These are phyloP conservation scores for Globisporangium sylvaticum DNA, from an alignment of 352 stramenopile genomes.

Conservation along the genomic window DNA sequence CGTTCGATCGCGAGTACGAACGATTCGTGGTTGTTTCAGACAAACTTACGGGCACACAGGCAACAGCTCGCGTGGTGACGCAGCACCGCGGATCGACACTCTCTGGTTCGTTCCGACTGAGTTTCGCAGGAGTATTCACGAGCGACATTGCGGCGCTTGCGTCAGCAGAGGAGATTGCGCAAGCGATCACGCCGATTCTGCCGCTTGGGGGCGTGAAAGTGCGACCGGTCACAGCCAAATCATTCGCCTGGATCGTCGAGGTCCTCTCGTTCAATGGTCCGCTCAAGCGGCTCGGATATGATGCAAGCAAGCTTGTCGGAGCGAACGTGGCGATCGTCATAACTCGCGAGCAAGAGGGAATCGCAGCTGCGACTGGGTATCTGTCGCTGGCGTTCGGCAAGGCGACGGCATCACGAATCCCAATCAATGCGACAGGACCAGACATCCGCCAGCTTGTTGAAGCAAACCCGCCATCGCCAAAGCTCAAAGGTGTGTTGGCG, in stretches of 20 bases:
- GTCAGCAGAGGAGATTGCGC: conserved; percentile 20
- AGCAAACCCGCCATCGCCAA: background rate
- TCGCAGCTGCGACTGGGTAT: background rate
- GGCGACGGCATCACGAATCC: background rate
- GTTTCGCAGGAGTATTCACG: conserved; percentile 21
- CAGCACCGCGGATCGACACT: conserved; percentile 16
- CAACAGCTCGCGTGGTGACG: background rate
- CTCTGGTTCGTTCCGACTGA: conserved; percentile 23
- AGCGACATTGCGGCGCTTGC: conserved; percentile 10
- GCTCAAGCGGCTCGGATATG: conserved; percentile 14
- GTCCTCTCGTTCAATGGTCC: conserved; percentile 19
- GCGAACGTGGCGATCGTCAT: conserved; percentile 8
- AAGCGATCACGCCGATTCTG: conserved; percentile 20
- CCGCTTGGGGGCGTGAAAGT: conserved; percentile 18
- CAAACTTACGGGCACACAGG: background rate
- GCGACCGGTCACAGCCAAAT: background rate
- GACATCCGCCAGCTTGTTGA: background rate
- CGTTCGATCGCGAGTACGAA: background rate
- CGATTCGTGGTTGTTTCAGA: background rate
- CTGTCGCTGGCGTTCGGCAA: conserved; percentile 3
- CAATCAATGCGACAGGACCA: background rate
- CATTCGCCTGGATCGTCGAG: conserved; percentile 24
- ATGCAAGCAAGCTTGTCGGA: conserved; percentile 11
- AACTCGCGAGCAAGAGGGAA: conserved; percentile 15
- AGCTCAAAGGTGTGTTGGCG: conserved; percentile 1